These are phyloP conservation scores for Suhomyces taliae DNA, from an alignment of 1,139 yeast species.

Conservation along the genomic window DNA sequence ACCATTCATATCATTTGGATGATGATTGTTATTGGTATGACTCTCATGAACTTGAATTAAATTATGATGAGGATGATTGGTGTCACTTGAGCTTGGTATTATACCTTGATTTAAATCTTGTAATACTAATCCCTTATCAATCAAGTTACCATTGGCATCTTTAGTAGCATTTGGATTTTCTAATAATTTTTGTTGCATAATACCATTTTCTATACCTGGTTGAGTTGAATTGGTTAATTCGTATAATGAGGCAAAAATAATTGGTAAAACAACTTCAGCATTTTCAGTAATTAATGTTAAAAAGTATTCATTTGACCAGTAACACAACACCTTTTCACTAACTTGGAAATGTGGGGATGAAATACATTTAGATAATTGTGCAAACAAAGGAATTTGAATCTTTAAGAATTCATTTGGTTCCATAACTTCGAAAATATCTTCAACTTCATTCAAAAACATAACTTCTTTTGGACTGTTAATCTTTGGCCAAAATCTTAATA, in stretches of 20 bases:
- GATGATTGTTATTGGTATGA: conserved; percentile 8
- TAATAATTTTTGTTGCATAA: conserved; percentile 42
- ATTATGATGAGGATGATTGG: conserved; percentile 20
- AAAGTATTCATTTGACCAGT: conserved; percentile 94
- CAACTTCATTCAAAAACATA: conserved; percentile 92
- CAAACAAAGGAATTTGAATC: conserved; percentile 90
- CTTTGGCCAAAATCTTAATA: conserved; percentile 96
- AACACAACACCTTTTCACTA: conserved; percentile 89
- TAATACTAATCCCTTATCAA: conserved; percentile 40
- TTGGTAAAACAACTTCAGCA: conserved; percentile 90
- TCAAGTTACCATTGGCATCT: conserved; percentile 49
- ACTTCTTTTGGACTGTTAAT: conserved; percentile 93
- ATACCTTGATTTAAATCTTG: conserved; percentile 22
- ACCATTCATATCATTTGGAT: conserved; percentile 16
- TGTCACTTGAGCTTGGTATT: conserved; percentile 20
- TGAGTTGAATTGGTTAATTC: conserved; percentile 66
- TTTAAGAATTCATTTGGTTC: conserved; percentile 91
- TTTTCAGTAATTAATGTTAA: conserved; percentile 85
- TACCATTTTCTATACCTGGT: conserved; percentile 51
- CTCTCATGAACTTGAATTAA: conserved; percentile 15
- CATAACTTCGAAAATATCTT: conserved; percentile 94
- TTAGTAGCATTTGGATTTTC: conserved; percentile 44
- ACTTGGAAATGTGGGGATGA: conserved; percentile 97
- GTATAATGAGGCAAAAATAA: conserved; percentile 85
- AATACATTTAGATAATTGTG: conserved; percentile 91